Evolutionary conservation across 371 early-diverging fungal species (phyloP), one percentile per base, ranked within the genome.

Genomic region (Antonospora locustae): DNA sequence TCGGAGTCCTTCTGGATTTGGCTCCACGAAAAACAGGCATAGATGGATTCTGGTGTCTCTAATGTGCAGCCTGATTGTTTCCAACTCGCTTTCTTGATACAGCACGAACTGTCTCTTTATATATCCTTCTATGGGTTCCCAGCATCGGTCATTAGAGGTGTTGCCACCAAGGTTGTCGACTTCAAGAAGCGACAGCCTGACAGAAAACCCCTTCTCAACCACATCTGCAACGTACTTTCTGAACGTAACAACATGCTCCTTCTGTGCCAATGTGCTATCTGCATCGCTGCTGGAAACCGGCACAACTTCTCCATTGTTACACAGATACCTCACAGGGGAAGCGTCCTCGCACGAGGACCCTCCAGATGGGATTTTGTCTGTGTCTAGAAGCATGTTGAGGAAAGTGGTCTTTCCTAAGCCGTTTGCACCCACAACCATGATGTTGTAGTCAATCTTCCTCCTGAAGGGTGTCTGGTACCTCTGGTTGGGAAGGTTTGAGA

Each of bases 401-500:
- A 73, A 68, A 34, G 68, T 66, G 2, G 69, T 54, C 44, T 70
- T 73, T 24, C 74, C 73, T 6, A 64, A 16, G 30, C 67, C 69
- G 16, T 59, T 27, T 80, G 66, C 80, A 82, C 92, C 97, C 53
- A 88, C 88, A 22, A 90, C 88, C 85, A 90, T 87, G 60, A 94
- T 63, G 30, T 90, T 90, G 69, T 88, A 90, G 78, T 84, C 81
- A 29, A 87, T 81, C 32, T 90, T 90, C 63, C 83, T 82, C 69
- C 88, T 83, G 54, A 85, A 85, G 48, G 86, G 86, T 75, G 87
- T 89, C 77, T 85, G 84, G 72, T 90, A 90, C 53, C 84, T 78
- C 75, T 92, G 91, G 78, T 93, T 91, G 43, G 96, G 94, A 61
- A 95, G 78, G 78, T 90, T 89, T 70, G 90, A 87, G 62, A 95